phyloP scores from a whole-genome alignment of 2,329 filamentous ascomycete genomes.

The Aschersonia sp. region DNA sequence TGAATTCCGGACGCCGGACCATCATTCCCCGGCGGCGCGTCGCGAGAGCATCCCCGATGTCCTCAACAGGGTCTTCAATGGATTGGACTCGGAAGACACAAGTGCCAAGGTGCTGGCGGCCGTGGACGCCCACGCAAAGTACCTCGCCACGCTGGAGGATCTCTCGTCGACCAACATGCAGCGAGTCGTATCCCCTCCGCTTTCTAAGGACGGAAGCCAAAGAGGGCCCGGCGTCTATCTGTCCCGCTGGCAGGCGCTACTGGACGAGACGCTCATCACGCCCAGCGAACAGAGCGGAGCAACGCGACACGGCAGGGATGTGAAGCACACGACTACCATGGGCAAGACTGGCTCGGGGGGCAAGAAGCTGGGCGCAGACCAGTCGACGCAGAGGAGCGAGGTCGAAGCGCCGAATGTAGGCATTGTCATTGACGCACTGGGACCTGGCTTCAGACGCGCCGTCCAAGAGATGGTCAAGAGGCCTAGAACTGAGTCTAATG shows the following conservation, averaged over 20 bases:
- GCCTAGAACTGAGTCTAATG: not conserved
- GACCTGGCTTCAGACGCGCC: slow-evolving; percentile 27
- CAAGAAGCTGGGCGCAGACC: slow-evolving; percentile 5
- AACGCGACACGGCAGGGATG: slow-evolving; percentile 37
- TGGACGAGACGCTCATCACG: slow-evolving; percentile 57
- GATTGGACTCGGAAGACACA: slow-evolving; percentile 28
- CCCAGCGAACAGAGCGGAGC: slow-evolving; percentile 38
- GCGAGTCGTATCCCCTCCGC: slow-evolving; percentile 32
- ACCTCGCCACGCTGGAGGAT: slow-evolving; percentile 39
- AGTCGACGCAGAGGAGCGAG: slow-evolving; percentile 10
- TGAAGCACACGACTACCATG: slow-evolving; percentile 25
- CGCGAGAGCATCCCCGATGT: slow-evolving; percentile 17
- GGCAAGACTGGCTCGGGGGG: slow-evolving; percentile 26
- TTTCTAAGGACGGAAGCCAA: slow-evolving; percentile 17
- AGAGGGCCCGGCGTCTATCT: slow-evolving; percentile 61
- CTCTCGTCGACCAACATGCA: slow-evolving; percentile 42
- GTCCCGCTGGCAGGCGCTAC: slow-evolving; percentile 54
- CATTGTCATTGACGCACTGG: slow-evolving; percentile 14
- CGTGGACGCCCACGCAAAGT: slow-evolving; percentile 45
- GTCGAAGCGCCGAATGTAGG: slow-evolving; percentile 15
- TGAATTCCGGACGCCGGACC: slow-evolving; percentile 31
- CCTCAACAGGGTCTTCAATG: slow-evolving; percentile 26
- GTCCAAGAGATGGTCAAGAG: slow-evolving; percentile 19
- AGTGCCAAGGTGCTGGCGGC: slow-evolving; percentile 30
- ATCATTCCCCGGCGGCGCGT: too few species aligned